Evolutionary conservation across 495 filamentous ascomycete genomes (phyloP).

Genomic region (Penicillium egyptiacum): DNA sequence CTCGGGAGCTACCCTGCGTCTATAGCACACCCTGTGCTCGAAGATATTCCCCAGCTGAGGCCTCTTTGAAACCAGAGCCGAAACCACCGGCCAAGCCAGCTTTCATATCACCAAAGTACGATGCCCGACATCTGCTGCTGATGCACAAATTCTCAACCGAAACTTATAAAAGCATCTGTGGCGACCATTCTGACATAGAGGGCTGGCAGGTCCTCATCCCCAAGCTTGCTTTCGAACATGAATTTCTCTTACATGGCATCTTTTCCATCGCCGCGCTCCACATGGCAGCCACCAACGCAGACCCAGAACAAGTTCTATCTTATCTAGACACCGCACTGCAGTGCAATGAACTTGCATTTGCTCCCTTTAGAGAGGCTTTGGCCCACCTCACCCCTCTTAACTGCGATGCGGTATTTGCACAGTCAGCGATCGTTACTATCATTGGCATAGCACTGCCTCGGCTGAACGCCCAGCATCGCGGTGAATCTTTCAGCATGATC

Average conservation of each 20-base stretch:
- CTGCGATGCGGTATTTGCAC: conserved; percentile 38
- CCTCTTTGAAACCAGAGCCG: background rate
- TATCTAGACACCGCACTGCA: conserved; percentile 39
- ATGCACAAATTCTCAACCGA: conserved; percentile 19
- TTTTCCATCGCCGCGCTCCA: conserved; percentile 46
- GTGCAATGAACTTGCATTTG: conserved; percentile 40
- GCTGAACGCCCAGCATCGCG: conserved; percentile 15
- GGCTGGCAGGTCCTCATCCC: conserved; percentile 28
- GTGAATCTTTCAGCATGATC: conserved; percentile 4
- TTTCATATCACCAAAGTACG: background rate
- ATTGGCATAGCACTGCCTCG: conserved; percentile 35
- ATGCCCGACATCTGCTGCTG: background rate
- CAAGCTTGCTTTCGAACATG: conserved; percentile 35
- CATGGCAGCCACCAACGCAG: conserved; percentile 28
- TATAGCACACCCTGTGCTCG: background rate
- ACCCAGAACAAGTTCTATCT: conserved; percentile 26
- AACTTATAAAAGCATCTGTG: conserved; percentile 13
- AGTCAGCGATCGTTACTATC: conserved; percentile 39
- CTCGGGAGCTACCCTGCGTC: background rate
- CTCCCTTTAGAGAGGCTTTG: conserved; percentile 31
- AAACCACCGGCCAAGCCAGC: background rate
- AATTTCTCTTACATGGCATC: conserved; percentile 46
- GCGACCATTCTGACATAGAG: background rate
- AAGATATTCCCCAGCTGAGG: background rate
- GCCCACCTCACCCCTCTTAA: conserved; percentile 31